Evolutionary conservation across 768 basidiomycete species (phyloP).

Genomic region (Mrakia blollopis): DNA sequence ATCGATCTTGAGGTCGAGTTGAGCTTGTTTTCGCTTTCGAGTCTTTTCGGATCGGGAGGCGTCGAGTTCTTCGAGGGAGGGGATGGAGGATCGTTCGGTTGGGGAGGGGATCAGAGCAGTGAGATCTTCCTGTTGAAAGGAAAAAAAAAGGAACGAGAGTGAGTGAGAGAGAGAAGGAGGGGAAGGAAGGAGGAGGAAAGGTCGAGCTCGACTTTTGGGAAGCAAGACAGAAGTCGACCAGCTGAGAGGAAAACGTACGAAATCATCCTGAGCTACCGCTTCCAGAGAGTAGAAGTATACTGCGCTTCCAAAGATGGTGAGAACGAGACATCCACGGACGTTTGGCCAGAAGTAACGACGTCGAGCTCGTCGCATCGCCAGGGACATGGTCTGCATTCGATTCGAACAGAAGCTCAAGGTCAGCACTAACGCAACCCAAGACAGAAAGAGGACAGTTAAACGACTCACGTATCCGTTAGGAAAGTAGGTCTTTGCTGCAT

Average conservation of each 20-base stretch:
- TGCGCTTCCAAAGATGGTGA: not conserved
- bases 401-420: not conserved
- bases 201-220: not conserved
- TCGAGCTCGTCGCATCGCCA: constrained; percentile 27
- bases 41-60: constrained; percentile 11
- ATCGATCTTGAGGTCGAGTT: not conserved
- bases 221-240: not conserved
- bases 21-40: not conserved
- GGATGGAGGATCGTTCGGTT: not conserved
- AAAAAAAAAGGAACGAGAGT: not conserved
- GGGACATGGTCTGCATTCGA: constrained; percentile 28
- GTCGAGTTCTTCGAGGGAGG: constrained; percentile 27
- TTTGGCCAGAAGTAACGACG: constrained; percentile 29
- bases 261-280: constrained; percentile 31
- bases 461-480: constrained; percentile 30
- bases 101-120: constrained; percentile 27
- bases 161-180: not conserved
- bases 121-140: constrained; percentile 19
- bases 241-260: constrained; percentile 10
- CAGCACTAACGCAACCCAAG: no score
- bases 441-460: not conserved
- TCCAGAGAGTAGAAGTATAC: constrained; percentile 29
- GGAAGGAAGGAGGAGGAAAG: not conserved
- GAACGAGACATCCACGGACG: constrained; percentile 15
- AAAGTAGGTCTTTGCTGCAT: constrained; percentile 30